Percentiles rank a stretch among this genome's conserved stretches.
phyloP scores from a whole-genome alignment of 768 basidiomycete genomes.

The Hemileccinum impolitum region DNA sequence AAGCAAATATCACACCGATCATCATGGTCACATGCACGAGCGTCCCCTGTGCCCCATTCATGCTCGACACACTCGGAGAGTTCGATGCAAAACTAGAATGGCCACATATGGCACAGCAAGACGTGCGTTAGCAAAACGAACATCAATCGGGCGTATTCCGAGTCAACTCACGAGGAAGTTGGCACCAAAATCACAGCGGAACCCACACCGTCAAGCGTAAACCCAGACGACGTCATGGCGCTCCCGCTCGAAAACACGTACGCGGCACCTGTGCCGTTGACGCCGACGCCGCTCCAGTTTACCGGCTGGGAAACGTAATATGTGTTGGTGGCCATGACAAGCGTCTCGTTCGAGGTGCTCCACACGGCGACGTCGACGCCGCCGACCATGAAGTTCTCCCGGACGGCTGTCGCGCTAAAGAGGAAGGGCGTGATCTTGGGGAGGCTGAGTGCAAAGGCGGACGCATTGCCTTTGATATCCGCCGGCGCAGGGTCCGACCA shows the following conservation, averaged over 20 bases:
- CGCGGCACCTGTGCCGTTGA: slow-evolving; percentile 1
- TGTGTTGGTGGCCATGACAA: slow-evolving; percentile 51
- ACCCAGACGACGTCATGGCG: slow-evolving; percentile 11
- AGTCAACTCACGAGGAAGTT: slow-evolving; percentile 13
- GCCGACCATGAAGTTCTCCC: slow-evolving; percentile 38
- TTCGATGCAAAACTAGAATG: not conserved
- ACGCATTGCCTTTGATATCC: slow-evolving; percentile 54
- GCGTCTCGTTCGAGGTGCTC: slow-evolving; percentile 41
- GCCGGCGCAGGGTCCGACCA: slow-evolving; percentile 54
- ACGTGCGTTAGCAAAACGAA: not conserved
- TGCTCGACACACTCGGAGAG: not conserved
- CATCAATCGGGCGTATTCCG: not conserved
- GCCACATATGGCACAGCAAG: not conserved
- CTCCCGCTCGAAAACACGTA: slow-evolving; percentile 15
- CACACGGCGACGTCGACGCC: slow-evolving; percentile 53
- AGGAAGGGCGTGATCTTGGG: slow-evolving; percentile 48
- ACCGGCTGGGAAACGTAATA: slow-evolving; percentile 39
- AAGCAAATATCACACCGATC: not conserved
- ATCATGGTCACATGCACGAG: not conserved
- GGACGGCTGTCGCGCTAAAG: slow-evolving; percentile 38
- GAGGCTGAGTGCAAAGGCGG: slow-evolving; percentile 43
- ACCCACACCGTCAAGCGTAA: slow-evolving; percentile 15
- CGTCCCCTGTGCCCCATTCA: not conserved
- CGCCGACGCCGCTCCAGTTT: slow-evolving; percentile 27
- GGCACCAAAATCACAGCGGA: slow-evolving; percentile 18